phyloP scores from a whole-genome alignment of 495 filamentous ascomycete species.

The Aspergillus campestris region DNA sequence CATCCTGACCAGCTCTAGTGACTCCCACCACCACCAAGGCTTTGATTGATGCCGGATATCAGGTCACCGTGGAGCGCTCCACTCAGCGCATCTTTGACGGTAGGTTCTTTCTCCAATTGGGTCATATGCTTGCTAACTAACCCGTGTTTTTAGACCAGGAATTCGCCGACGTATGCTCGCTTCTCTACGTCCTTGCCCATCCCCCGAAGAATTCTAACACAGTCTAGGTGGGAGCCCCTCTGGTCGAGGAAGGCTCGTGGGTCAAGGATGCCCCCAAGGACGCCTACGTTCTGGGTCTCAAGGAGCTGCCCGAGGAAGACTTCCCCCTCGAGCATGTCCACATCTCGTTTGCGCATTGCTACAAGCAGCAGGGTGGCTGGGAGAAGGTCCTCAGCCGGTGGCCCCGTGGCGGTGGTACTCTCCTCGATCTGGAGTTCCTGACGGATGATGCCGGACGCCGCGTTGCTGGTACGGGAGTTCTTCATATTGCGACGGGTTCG shows the following conservation, averaged over 20 bases:
- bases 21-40: conserved; percentile 67
- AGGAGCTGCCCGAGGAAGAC: conserved; percentile 85
- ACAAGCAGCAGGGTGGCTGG: conserved; percentile 86
- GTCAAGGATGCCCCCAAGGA: conserved; percentile 58
- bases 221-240: conserved; percentile 51
- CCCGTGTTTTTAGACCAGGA: conserved; percentile 33
- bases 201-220: not conserved
- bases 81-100: conserved; percentile 80
- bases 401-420: conserved; percentile 69
- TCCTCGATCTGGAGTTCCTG: conserved; percentile 91
- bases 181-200: not conserved
- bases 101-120: conserved; percentile 9
- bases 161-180: conserved; percentile 38
- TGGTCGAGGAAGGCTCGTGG: conserved; percentile 84
- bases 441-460: conserved; percentile 66
- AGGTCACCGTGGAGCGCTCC: conserved; percentile 73
- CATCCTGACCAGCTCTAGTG: conserved; percentile 19
- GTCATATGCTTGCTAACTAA: not conserved
- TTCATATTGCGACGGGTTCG: not conserved
- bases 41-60: conserved; percentile 76
- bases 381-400: conserved; percentile 73
- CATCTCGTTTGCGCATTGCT: conserved; percentile 78
- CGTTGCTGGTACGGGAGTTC: conserved; percentile 49
- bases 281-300: conserved; percentile 83
- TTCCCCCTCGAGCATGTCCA: conserved; percentile 82